Conservation (phyloP, 1,284 basidiomycete species). For the Marasmius fiardii region DNA sequence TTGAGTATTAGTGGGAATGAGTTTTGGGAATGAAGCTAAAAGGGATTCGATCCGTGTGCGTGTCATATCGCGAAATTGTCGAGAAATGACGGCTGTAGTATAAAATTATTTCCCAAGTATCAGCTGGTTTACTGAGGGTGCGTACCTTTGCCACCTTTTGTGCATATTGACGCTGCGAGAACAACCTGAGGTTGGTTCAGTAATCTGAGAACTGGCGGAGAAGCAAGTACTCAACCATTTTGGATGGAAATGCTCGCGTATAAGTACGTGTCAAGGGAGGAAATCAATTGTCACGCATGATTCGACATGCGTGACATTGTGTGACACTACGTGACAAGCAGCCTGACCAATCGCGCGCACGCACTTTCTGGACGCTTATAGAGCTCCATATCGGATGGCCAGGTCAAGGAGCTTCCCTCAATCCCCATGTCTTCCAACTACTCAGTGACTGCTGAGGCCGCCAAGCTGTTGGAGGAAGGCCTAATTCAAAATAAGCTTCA, state of each 20-base stretch:
- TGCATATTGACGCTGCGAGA: conserved; percentile 91
- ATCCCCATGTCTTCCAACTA: no score
- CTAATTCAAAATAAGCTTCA: conserved; percentile 20
- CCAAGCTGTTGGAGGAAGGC: conserved; percentile 18
- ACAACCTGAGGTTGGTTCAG: conserved; percentile 66
- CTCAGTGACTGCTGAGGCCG: no score
- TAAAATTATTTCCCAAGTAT: conserved; percentile 4
- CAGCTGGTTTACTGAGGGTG: conserved; percentile 1
- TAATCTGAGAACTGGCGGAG: neutral
- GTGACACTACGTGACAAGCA: no score
- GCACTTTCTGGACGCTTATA: no score
- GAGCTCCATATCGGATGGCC: no score
- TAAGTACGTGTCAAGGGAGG: neutral
- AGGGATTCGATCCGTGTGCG: conserved; percentile 92
- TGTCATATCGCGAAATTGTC: conserved; percentile 95
- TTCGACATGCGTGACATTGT: no score
- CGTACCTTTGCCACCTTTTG: conserved; percentile 88
- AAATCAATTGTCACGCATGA: neutral
- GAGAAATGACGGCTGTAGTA: conserved; percentile 84
- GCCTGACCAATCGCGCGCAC: no score
- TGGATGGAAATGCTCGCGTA: neutral
- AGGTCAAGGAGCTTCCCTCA: no score
- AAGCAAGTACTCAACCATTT: neutral
- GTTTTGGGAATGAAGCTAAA: conserved; percentile 95
- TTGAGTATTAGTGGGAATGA: conserved; percentile 95